These are phyloP conservation scores for Paecilomyces dactylethromorphus DNA, from an alignment of 2,329 filamentous ascomycete species.

Conservation along the genomic window DNA sequence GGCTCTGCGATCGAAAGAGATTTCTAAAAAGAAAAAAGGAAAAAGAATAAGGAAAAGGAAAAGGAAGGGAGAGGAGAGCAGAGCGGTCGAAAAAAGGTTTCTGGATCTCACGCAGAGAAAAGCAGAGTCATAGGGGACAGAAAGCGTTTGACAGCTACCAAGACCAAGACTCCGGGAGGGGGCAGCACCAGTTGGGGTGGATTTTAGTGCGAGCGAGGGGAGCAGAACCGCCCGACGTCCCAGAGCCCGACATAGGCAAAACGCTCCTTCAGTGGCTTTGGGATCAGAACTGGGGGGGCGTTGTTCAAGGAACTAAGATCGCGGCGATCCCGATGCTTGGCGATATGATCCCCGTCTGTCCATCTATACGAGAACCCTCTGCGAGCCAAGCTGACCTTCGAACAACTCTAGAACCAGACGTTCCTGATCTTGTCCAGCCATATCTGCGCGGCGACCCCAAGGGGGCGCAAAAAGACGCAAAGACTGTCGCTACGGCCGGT, in stretches of 20 bases:
- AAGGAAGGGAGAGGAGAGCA: neutral
- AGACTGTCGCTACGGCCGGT: neutral
- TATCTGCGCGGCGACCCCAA: neutral
- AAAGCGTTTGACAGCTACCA: neutral
- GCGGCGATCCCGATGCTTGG: neutral
- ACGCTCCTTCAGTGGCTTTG: neutral
- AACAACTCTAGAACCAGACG: neutral
- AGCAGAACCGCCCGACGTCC: neutral
- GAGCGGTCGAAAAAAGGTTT: neutral
- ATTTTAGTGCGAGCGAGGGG: neutral
- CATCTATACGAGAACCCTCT: neutral
- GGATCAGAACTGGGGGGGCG: too few species aligned
- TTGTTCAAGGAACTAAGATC: neutral
- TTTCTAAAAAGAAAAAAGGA: neutral
- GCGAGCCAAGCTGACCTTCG: neutral
- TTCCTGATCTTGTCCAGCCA: neutral
- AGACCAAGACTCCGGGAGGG: neutral
- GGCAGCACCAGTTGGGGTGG: neutral
- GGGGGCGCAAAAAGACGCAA: neutral
- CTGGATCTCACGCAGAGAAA: neutral
- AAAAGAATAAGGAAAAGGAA: neutral
- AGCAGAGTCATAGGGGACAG: neutral
- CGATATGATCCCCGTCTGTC: neutral
- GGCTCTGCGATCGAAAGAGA: neutral
- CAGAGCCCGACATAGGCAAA: neutral